These are phyloP conservation scores for Phytophthora cajani DNA, from an alignment of 352 stramenopile genomes.

Conservation along the genomic window DNA sequence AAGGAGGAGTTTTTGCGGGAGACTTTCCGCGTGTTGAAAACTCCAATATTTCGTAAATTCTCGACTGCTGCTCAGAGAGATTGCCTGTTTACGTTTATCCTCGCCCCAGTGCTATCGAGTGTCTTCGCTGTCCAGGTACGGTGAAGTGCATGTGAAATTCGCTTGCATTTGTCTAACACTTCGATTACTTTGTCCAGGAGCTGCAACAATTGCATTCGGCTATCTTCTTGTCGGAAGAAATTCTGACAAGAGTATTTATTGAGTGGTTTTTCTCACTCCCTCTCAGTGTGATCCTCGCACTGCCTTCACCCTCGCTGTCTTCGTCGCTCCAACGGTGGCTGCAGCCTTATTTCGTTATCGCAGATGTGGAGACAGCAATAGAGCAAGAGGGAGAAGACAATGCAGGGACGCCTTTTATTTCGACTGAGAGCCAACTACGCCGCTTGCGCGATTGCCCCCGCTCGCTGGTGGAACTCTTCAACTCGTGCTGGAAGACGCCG, in stretches of 20 bases:
- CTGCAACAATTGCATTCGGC: slow-evolving; percentile 64
- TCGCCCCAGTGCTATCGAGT: slow-evolving; percentile 75
- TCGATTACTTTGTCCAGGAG: slow-evolving; percentile 43
- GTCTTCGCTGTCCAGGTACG: slow-evolving; percentile 84
- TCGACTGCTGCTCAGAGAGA: slow-evolving; percentile 38
- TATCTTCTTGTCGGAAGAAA: slow-evolving; percentile 62
- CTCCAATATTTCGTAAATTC: slow-evolving; percentile 61
- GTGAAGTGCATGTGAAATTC: neutral
- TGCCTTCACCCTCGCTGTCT: slow-evolving; percentile 68
- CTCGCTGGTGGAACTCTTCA: slow-evolving; percentile 58
- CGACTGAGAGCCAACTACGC: slow-evolving; percentile 34
- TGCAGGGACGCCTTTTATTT: slow-evolving; percentile 29
- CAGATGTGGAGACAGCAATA: slow-evolving; percentile 42
- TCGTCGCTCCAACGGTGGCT: slow-evolving; percentile 85
- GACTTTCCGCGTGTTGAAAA: slow-evolving; percentile 49
- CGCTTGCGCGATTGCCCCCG: slow-evolving; percentile 49
- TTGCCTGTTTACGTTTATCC: slow-evolving; percentile 66
- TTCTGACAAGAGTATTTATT: slow-evolving; percentile 70
- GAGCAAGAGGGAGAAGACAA: slow-evolving; percentile 41
- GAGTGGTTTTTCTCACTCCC: slow-evolving; percentile 87
- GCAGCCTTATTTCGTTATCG: slow-evolving; percentile 58
- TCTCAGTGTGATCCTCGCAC: slow-evolving; percentile 57
- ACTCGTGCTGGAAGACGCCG: slow-evolving; percentile 62
- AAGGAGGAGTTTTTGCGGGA: slow-evolving; percentile 67
- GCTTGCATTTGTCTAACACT: slow-evolving; percentile 1